Evolutionary conservation across 2,329 filamentous ascomycete species (phyloP), one percentile per base, ranked within the genome.

Genomic region (Penicillium expansum): DNA sequence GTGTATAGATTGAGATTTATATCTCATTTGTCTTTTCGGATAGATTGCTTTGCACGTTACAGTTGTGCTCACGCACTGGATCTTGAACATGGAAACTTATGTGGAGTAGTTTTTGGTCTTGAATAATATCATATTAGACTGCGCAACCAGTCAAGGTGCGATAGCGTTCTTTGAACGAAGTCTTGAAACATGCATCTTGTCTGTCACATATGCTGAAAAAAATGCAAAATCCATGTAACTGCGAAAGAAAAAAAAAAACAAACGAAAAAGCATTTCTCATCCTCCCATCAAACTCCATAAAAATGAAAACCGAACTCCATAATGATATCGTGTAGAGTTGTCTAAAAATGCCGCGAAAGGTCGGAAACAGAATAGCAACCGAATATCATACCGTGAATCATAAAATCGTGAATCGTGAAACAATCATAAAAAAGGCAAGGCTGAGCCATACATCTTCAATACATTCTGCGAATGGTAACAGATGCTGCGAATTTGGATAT

Each of bases 141-240:
- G 38, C 35, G 30, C 44, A 51, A 48, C 54, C 52, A 20, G n/a
- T n/a, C 10, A 13, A 42, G 43, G 43, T 6, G 24, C 43, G 35
- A 58, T 29, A 24, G 27, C 13, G 32, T 50, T 58, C 48, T 57
- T 37, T 22, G 35, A 59, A 47, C 37, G 54, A 54, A 59, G 42
- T 37, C 53, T 49, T 35, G 63, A 61, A 63, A 61, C 57, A 68
- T 66, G 55, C 61, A 61, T 52, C 45, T 47, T 47, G 29, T 44
- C 37, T 53, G 60, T 67, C 62, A 69, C 48, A 71, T 70, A 66
- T 58, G 53, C 38, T 48, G 48, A 56, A 62, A 54, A 24, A 54
- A 43, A 61, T 58, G 39, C 29, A 45, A 51, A 44, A 32, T 24
- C 33, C 48, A 13, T 39, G 47, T 56, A 56, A 55, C 44, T 58